A percentile compares a stretch with the other conserved stretches of the same genome.
Evolutionary conservation across 495 filamentous ascomycete species (phyloP).

Genomic region (Apodospora peruviana): DNA sequence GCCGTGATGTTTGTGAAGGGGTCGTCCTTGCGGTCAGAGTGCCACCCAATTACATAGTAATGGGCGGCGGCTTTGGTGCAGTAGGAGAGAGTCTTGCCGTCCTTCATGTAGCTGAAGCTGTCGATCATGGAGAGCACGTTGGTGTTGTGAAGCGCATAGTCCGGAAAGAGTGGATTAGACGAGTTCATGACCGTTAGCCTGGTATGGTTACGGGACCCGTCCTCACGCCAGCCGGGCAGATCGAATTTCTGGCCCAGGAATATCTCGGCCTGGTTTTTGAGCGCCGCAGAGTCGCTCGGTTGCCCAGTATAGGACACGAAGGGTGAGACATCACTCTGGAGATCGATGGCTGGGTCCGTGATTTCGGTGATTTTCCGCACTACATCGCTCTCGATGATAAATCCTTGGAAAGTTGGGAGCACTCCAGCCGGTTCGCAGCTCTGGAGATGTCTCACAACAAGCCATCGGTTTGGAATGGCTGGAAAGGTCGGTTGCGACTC

Average conservation of each 20-base stretch:
- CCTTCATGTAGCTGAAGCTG: constrained; percentile 25
- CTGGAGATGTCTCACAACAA: background rate
- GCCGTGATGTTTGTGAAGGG: constrained; percentile 1
- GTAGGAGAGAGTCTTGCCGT: background rate
- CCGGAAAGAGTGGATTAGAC: constrained; percentile 44
- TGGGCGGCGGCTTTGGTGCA: constrained; percentile 21
- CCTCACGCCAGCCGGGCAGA: background rate
- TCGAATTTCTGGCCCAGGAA: background rate
- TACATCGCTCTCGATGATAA: background rate
- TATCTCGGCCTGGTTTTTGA: background rate
- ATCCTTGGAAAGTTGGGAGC: background rate
- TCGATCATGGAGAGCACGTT: constrained; percentile 49
- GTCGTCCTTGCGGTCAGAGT: constrained; percentile 25
- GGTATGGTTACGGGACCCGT: background rate
- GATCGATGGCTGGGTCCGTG: background rate
- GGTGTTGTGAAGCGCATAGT: constrained; percentile 41
- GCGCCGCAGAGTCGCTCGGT: background rate
- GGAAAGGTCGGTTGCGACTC: background rate
- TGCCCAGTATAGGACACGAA: background rate
- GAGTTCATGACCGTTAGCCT: background rate
- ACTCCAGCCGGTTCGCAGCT: background rate
- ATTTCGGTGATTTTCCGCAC: background rate
- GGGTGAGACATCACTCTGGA: background rate
- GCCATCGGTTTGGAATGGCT: background rate
- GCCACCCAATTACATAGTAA: constrained; percentile 50